phyloP scores from a whole-genome alignment of 768 basidiomycete genomes.

The Russula dissimulans region DNA sequence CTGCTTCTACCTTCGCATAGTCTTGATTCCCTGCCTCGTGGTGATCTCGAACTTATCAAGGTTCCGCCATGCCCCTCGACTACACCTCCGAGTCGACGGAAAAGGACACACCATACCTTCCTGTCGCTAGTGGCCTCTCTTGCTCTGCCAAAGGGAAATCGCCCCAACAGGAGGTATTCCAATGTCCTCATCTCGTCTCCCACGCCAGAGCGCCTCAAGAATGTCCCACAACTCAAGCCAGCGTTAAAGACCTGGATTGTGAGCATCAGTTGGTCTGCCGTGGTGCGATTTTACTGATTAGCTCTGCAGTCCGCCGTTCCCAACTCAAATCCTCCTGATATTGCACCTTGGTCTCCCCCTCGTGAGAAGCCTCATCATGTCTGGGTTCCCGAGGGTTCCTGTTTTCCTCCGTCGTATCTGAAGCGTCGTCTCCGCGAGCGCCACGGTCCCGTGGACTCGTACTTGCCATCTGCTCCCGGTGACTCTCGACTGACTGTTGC shows the following conservation, averaged over 20 bases:
- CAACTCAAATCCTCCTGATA: conserved; percentile 8
- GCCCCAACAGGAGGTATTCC: conserved; percentile 1
- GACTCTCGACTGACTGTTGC: neutral
- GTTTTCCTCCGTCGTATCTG: conserved; percentile 17
- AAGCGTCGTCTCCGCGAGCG: conserved; percentile 1
- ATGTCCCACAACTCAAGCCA: conserved; percentile 13
- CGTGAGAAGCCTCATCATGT: conserved; percentile 1
- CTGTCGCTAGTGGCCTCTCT: conserved; percentile 16
- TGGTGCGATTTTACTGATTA: neutral
- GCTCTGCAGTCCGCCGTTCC: conserved; percentile 3
- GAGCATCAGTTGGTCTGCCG: neutral
- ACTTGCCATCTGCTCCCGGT: neutral
- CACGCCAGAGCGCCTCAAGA: conserved; percentile 13
- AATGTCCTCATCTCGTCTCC: conserved; percentile 18
- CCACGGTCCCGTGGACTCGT: neutral
- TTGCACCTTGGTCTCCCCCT: conserved; percentile 18
- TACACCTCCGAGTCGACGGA: neutral
- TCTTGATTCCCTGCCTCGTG: conserved; percentile 13
- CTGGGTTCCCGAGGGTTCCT: conserved; percentile 20
- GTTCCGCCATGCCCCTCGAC: conserved; percentile 5
- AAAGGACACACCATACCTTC: neutral
- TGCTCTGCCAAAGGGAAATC: conserved; percentile 10
- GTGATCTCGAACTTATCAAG: neutral
- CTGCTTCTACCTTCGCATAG: conserved; percentile 12
- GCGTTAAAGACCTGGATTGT: conserved; percentile 18